Evolutionary conservation across 2,329 filamentous ascomycete genomes (phyloP), one percentile per base, ranked within the genome.

Genomic region (Pseudogymnoascus sp.): DNA sequence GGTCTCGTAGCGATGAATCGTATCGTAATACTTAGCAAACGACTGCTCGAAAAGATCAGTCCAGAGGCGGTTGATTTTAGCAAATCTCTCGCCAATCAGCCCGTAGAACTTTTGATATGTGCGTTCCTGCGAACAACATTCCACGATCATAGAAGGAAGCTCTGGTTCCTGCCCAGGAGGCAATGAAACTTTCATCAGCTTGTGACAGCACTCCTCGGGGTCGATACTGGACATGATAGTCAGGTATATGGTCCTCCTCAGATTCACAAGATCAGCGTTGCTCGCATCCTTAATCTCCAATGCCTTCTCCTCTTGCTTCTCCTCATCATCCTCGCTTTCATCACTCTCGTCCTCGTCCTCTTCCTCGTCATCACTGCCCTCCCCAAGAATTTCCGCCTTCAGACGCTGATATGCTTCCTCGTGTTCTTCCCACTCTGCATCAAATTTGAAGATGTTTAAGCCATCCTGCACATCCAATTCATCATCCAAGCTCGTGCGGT

Each of bases 91-190:
- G 33, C 90, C 94, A 62, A 97, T 92, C 66, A 96, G 78, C 10
- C 94, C 94, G 71, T 95, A 97, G 76, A 97, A 99, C 74, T 97
- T 97, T 65, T 92, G 92, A 75, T 96, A 99, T 1, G 94, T 97
- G 69, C 92, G 90, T 74, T 97, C 92, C 75, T 99, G 94, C 29
- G 90, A 93, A 74, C 92, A 96, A 73, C 92, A 96, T 75, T 99
- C 94, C 67, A 99, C 88, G 61, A 99, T 87, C 94, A 99, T 99
- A 21, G 90, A 95, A 0, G 92, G 92, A 48, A 99, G 80, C 74
- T 99, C 94, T 5, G 87, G 82, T 74, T 99, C 94, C 71, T 93
- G 84, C 3, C 94, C 94, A 10, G 85, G 79, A 1, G 94, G 94
- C 8, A 99, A 81, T 66, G 90, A 90, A 72, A 99, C 87, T 76